These are phyloP conservation scores for Paxillus involutus DNA, from an alignment of 768 basidiomycete species.

Conservation along the genomic window DNA sequence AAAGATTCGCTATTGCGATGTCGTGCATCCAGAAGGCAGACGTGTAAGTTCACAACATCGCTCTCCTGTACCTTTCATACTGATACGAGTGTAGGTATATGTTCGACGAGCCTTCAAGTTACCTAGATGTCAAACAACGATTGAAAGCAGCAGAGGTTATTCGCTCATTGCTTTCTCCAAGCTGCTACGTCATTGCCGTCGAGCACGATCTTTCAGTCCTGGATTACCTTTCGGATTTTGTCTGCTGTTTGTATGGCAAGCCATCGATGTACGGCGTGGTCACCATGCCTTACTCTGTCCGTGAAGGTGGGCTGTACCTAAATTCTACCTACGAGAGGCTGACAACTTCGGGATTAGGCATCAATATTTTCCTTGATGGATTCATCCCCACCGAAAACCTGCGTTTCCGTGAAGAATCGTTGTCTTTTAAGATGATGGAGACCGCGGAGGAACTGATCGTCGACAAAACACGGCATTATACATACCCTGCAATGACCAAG, in stretches of 20 bases:
- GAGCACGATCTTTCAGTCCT: slow-evolving; percentile 99
- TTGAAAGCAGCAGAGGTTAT: slow-evolving; percentile 95
- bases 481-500: slow-evolving; percentile 96
- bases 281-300: slow-evolving; percentile 97
- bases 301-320: slow-evolving; percentile 69
- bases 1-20: slow-evolving; percentile 98
- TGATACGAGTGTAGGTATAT: slow-evolving; percentile 66
- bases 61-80: neutral
- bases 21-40: slow-evolving; percentile 93
- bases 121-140: slow-evolving; percentile 95
- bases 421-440: slow-evolving; percentile 97
- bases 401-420: slow-evolving; percentile 93
- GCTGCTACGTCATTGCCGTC: slow-evolving; percentile 93
- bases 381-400: slow-evolving; percentile 98
- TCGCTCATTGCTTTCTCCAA: slow-evolving; percentile 76
- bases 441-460: slow-evolving; percentile 87
- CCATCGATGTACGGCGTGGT: slow-evolving; percentile 98
- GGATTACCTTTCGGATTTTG: slow-evolving; percentile 97
- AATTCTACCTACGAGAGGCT: slow-evolving; percentile 1
- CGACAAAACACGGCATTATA: slow-evolving; percentile 87
- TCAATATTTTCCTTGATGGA: slow-evolving; percentile 99
- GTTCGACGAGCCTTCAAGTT: slow-evolving; percentile 99
- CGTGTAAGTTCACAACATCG: slow-evolving; percentile 59
- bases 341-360: slow-evolving; percentile 51
- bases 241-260: slow-evolving; percentile 97